Conservation (phyloP, 2,329 filamentous ascomycete genomes). For the Pseudogymnoascus sp. region DNA sequence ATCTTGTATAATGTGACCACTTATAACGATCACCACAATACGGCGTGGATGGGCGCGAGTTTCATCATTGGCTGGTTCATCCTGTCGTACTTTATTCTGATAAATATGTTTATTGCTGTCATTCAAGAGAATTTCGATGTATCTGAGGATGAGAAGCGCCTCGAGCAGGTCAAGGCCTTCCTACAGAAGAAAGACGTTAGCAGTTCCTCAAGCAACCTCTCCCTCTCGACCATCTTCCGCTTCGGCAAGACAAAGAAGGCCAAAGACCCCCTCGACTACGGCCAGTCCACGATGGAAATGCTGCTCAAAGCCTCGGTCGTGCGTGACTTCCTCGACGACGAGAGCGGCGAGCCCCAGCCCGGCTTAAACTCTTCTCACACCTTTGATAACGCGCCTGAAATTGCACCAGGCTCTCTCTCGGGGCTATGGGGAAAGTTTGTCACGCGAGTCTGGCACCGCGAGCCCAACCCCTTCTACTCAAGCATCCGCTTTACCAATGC, state of each 20-base stretch:
- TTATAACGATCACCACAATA: conserved; percentile 55
- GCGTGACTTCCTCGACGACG: conserved; percentile 83
- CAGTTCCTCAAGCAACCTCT: conserved; percentile 61
- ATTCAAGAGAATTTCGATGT: conserved; percentile 99
- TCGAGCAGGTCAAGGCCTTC: conserved; percentile 94
- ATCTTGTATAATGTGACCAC: conserved; percentile 77
- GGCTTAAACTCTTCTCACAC: conserved; percentile 19
- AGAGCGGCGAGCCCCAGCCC: conserved; percentile 35
- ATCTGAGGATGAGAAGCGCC: conserved; percentile 92
- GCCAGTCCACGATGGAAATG: conserved; percentile 89
- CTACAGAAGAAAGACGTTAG: conserved; percentile 83
- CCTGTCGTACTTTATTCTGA: conserved; percentile 83
- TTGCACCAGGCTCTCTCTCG: conserved; percentile 46
- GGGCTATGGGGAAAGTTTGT: conserved; percentile 53
- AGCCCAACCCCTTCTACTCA: conserved; percentile 94
- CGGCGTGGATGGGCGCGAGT: conserved; percentile 85
- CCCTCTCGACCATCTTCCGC: conserved; percentile 62
- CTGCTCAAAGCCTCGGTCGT: conserved; percentile 93
- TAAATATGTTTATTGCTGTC: conserved; percentile 99
- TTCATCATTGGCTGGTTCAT: conserved; percentile 97
- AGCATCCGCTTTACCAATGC: conserved; percentile 60
- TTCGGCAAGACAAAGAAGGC: conserved; percentile 50
- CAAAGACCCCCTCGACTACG: conserved; percentile 83
- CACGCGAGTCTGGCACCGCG: conserved; percentile 49
- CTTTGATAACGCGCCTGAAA: conserved; percentile 4